Base-by-base conservation (phyloP, 208 protist genomes). In the Kentomonas sorsogonicus region DNA sequence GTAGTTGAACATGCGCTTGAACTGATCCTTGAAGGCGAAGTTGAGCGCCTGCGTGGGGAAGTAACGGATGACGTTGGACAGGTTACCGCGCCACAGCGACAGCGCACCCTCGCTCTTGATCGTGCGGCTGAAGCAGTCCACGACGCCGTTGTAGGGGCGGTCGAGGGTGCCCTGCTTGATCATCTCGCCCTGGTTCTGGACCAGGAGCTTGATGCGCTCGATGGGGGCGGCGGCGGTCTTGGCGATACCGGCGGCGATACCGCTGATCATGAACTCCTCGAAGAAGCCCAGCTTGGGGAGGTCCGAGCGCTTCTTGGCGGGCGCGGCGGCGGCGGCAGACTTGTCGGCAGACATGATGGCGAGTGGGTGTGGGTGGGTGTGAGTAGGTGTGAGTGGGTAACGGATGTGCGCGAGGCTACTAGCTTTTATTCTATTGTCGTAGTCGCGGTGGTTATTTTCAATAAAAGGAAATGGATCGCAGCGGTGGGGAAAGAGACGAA, bases 1-100 rank as follows among this genome's bases (percentile, higher is more conserved):
- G 69, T 69, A 88, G 63, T 93, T 95, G 72, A 99, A 98, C 66
- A 97, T 76, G 36, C 70, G 68, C 77, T 98, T 98, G 82, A 97
- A 92, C 52, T 73, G 68, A 55, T 98, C 97, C 85, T 99, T 98
- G 89, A 98, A 99, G 47, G 96, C 92, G 62, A 99, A 98, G 95
- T 98, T 98, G 47, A 98, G 85, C 23, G 96, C 97, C 86, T 99
- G 97, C 34, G 96, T 98, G 51, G 97, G 97, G 87, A 98, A 98
- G 89, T 99, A 99, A 55, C 97, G 93, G 56, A 99, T 70, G 16
- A 98, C 78, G 77, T 99, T 98, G 30, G 95, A 89, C 20, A 94
- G 55, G 91, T 99, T 99, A 54, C 97, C 97, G 66, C 97, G 89
- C 96, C 97, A 99, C 58, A 99, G 92, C 25, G 97, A 63, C 34